Conservation (phyloP, 306 rosid species). For the Acmispon strigosus region DNA sequence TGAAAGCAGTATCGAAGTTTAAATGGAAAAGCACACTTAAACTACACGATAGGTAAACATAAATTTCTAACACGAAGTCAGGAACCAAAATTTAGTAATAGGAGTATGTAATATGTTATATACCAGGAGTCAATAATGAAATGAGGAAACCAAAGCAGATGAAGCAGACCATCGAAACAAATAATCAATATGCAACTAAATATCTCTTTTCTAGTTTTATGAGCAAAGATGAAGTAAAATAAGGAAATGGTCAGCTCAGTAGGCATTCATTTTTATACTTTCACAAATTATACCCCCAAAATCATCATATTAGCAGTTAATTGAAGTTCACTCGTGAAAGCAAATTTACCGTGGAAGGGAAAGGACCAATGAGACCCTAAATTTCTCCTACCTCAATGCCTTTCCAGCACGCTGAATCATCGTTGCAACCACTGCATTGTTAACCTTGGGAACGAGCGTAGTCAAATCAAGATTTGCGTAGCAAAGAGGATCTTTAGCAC, state of each 20-base stretch:
- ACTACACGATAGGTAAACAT: not conserved
- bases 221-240: not conserved
- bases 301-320: not conserved
- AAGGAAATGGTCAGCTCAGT: not conserved
- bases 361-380: not conserved
- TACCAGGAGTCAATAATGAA: not conserved
- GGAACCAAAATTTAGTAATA: not conserved
- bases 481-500: constrained; percentile 90
- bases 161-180: constrained; percentile 10
- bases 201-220: not conserved
- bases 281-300: not conserved
- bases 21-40: not conserved
- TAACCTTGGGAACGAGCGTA: constrained; percentile 78
- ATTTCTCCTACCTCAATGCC: constrained; percentile 59
- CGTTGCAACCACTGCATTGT: constrained; percentile 90
- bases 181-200: not conserved
- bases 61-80: not conserved
- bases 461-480: constrained; percentile 79
- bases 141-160: not conserved
- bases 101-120: not conserved
- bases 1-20: constrained; percentile 1
- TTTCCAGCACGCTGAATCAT: constrained; percentile 96
- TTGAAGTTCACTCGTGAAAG: not conserved
- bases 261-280: not conserved
- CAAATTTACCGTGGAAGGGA: not conserved